phyloP scores from a whole-genome alignment of 2,329 filamentous ascomycete genomes.

The Pseudofabraea citricarpa region DNA sequence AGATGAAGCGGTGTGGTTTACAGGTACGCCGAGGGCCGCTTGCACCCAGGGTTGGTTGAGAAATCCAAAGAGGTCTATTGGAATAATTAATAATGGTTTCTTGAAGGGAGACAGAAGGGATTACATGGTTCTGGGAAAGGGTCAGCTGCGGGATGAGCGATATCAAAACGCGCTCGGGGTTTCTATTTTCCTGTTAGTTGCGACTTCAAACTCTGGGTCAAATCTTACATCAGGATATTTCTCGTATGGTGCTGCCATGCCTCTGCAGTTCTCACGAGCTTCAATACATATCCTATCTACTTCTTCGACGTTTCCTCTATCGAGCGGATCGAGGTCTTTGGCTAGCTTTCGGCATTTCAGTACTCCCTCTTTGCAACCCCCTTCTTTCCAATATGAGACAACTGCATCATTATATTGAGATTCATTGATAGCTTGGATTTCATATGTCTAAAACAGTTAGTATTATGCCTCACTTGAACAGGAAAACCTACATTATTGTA shows the following conservation, averaged over 20 bases:
- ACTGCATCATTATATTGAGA: constrained; percentile 34
- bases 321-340: constrained; percentile 39
- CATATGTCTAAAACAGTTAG: constrained; percentile 37
- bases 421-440: constrained; percentile 43
- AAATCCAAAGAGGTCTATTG: constrained; percentile 4
- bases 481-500: constrained; percentile 14
- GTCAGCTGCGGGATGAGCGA: constrained; percentile 10
- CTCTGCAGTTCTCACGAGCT: background rate
- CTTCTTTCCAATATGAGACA: constrained; percentile 36
- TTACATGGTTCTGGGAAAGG: constrained; percentile 5
- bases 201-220: background rate
- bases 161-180: constrained; percentile 15
- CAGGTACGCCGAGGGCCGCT: constrained; percentile 51
- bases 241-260: background rate
- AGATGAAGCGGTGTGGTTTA: constrained; percentile 50
- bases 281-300: background rate
- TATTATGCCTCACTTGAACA: no score
- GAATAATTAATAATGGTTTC: background rate
- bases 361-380: constrained; percentile 47
- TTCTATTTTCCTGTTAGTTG: background rate
- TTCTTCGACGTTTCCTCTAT: constrained; percentile 14
- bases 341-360: constrained; percentile 41
- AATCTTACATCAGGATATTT: background rate
- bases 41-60: constrained; percentile 34
- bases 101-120: background rate